Conservation (phyloP, 1,139 yeast species). For the Debaryomyces sp. region DNA sequence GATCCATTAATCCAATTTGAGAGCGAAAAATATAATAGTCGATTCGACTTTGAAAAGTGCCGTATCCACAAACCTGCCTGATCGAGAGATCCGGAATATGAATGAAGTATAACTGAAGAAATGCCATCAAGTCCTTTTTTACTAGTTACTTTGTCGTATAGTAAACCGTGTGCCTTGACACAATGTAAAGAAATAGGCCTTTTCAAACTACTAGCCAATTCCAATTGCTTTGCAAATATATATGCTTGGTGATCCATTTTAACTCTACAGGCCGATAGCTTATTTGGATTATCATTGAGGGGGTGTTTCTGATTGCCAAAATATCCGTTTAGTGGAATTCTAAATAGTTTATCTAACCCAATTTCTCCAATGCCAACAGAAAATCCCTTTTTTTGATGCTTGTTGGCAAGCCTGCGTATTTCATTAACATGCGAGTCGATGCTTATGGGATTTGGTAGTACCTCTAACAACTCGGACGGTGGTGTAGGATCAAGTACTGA, state of each 20-base stretch:
- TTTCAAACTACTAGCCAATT: slow-evolving; percentile 49
- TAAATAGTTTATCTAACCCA: slow-evolving; percentile 79
- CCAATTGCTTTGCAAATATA: slow-evolving; percentile 54
- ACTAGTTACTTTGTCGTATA: slow-evolving; percentile 48
- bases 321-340: slow-evolving; percentile 65
- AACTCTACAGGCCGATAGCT: slow-evolving; percentile 53
- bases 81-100: slow-evolving; percentile 83
- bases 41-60: slow-evolving; percentile 20
- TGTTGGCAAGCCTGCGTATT: slow-evolving; percentile 24
- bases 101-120: slow-evolving; percentile 65
- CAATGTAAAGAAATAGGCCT: slow-evolving; percentile 78
- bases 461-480: slow-evolving; percentile 41
- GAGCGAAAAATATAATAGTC: slow-evolving; percentile 53
- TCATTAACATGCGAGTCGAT: slow-evolving; percentile 39
- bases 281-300: slow-evolving; percentile 14
- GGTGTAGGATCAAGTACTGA: slow-evolving; percentile 50
- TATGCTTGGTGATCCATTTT: slow-evolving; percentile 62
- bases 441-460: slow-evolving; percentile 64
- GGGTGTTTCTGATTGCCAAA: slow-evolving; percentile 37
- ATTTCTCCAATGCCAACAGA: slow-evolving; percentile 73
- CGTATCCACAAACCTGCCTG: slow-evolving; percentile 59
- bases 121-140: slow-evolving; percentile 12
- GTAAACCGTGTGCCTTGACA: slow-evolving; percentile 72
- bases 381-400: slow-evolving; percentile 19
- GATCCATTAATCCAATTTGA: slow-evolving; percentile 62